These are phyloP conservation scores for Microthyrium microscopicum DNA, from an alignment of 2,329 filamentous ascomycete species.

Conservation along the genomic window DNA sequence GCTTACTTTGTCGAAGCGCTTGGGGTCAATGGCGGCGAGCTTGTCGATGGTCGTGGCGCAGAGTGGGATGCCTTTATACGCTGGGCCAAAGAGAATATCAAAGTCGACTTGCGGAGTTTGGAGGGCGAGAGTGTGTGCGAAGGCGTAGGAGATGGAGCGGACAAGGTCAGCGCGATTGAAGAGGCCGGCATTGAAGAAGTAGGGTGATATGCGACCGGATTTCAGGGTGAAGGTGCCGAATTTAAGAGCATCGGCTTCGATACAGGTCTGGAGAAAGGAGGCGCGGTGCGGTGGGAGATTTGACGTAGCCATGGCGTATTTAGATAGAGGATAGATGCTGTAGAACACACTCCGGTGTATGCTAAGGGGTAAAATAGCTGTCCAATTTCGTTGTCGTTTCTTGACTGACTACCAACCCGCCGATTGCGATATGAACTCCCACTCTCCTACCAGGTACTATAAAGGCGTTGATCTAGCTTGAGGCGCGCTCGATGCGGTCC, in stretches of 20 bases:
- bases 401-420: no score
- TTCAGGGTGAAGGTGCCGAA: slow-evolving; percentile 83
- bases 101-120: slow-evolving; percentile 38
- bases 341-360: no score
- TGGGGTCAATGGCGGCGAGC: slow-evolving; percentile 51
- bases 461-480: no score
- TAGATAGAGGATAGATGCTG: no score
- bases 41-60: slow-evolving; percentile 61
- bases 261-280: slow-evolving; percentile 52
- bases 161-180: slow-evolving; percentile 73
- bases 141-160: slow-evolving; percentile 62
- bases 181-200: slow-evolving; percentile 94
- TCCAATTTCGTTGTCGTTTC: no score
- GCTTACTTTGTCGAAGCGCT: slow-evolving; percentile 50
- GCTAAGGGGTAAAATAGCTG: no score
- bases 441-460: no score
- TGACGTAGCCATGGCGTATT: neutral
- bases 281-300: slow-evolving; percentile 34
- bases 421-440: no score
- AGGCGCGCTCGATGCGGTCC: no score
- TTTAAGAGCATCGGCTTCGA: slow-evolving; percentile 53
- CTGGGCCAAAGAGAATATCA: slow-evolving; percentile 83
- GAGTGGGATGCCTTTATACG: slow-evolving; percentile 96
- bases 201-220: slow-evolving; percentile 76
- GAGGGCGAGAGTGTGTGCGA: slow-evolving; percentile 45